These are phyloP conservation scores for Globisporangium spiculum DNA, from an alignment of 352 stramenopile species.

Conservation along the genomic window DNA sequence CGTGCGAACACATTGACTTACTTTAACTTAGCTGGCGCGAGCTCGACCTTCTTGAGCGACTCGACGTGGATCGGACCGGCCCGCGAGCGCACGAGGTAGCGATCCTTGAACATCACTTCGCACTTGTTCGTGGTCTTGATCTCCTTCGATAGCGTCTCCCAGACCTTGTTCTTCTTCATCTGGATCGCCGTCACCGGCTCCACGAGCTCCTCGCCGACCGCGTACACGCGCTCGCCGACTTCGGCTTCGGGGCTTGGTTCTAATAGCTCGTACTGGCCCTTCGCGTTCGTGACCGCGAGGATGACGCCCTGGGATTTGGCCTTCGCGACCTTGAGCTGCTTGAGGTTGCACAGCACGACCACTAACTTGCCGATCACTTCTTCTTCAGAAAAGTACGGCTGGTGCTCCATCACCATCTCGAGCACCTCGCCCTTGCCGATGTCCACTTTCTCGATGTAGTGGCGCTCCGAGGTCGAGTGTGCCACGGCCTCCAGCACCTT, in stretches of 20 bases:
- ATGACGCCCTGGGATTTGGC: conserved; percentile 63
- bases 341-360: conserved; percentile 73
- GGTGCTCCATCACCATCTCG: conserved; percentile 77
- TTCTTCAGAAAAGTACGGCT: conserved; percentile 74
- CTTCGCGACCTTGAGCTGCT: conserved; percentile 69
- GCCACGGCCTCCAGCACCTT: conserved; percentile 63
- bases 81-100: conserved; percentile 52
- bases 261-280: conserved; percentile 61
- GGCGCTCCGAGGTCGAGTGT: conserved; percentile 65
- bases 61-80: conserved; percentile 55
- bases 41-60: conserved; percentile 51
- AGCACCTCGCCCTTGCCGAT: conserved; percentile 72
- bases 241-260: conserved; percentile 60
- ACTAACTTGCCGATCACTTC: conserved; percentile 69
- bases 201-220: conserved; percentile 61
- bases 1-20: background rate
- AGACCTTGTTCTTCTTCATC: conserved; percentile 88
- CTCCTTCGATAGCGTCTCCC: conserved; percentile 67
- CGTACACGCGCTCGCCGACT: conserved; percentile 70
- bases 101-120: conserved; percentile 68
- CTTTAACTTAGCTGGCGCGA: conserved; percentile 27
- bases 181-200: conserved; percentile 75
- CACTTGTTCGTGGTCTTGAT: conserved; percentile 79
- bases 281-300: conserved; percentile 46
- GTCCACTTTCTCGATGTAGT: conserved; percentile 76